Percentiles rank a stretch among this genome's conserved stretches.
Conservation (phyloP, 2,329 filamentous ascomycete genomes). For the Phialophora macrospora region DNA sequence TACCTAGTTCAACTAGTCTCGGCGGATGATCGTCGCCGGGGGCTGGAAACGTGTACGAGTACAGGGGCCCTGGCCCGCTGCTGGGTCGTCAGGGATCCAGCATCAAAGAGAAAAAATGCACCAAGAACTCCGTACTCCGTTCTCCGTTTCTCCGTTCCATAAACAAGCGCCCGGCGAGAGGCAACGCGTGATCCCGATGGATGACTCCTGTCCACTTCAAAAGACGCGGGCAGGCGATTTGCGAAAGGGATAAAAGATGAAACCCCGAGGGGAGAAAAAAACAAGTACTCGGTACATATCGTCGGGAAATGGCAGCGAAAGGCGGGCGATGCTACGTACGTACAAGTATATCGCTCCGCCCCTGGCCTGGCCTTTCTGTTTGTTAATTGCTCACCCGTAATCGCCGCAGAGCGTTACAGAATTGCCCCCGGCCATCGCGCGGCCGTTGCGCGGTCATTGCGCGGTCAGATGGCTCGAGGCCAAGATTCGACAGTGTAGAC, state of each 20-base stretch:
- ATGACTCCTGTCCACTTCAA: not conserved
- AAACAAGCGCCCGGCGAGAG: no score
- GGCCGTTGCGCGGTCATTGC: not conserved
- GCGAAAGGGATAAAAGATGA: not conserved
- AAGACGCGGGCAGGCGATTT: not conserved
- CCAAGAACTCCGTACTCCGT: no score
- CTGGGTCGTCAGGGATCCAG: no score
- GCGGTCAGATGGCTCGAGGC: conserved; percentile 7
- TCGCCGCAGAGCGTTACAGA: not conserved
- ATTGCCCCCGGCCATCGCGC: not conserved
- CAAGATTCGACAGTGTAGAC: not conserved
- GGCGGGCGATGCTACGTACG: not conserved
- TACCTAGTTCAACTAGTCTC: no score
- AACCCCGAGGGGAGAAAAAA: not conserved
- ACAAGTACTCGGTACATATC: not conserved
- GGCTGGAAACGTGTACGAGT: no score
- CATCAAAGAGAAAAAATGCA: no score
- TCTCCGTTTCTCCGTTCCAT: no score
- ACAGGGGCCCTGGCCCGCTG: no score
- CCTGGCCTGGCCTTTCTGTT: not conserved
- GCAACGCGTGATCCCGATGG: no score
- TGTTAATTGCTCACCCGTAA: not conserved
- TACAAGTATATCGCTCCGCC: not conserved
- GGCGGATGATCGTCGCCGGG: no score
- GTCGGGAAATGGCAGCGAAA: not conserved